These are phyloP conservation scores for Hyaloscypha variabilis DNA, from an alignment of 495 filamentous ascomycete species.

Conservation along the genomic window DNA sequence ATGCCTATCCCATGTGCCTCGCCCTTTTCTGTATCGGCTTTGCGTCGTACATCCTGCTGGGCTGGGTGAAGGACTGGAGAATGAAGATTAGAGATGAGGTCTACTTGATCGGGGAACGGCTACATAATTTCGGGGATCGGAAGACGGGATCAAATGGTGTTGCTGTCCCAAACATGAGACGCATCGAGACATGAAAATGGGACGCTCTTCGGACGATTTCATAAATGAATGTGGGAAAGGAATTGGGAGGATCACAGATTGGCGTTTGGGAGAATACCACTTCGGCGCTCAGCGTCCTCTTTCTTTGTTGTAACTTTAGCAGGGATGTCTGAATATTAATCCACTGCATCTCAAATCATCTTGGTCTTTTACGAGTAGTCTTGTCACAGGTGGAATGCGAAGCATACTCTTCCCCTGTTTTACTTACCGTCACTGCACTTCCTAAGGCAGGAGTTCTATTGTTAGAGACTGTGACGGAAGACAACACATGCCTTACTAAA, in stretches of 20 bases:
- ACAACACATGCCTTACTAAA: too few relatives aligned
- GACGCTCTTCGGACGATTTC: not conserved
- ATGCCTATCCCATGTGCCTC: slow-evolving; percentile 61
- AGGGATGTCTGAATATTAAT: not conserved
- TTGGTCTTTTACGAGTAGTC: too few relatives aligned
- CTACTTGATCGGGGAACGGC: slow-evolving; percentile 89
- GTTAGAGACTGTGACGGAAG: too few relatives aligned
- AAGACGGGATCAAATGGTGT: slow-evolving; percentile 15
- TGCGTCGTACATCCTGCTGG: slow-evolving; percentile 52
- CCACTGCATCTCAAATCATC: not conserved
- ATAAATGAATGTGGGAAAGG: not conserved
- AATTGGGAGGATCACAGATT: not conserved
- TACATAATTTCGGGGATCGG: slow-evolving; percentile 44
- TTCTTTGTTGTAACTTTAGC: not conserved
- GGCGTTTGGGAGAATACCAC: not conserved
- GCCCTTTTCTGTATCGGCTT: slow-evolving; percentile 37
- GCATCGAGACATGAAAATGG: slow-evolving; percentile 25
- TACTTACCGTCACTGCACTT: too few relatives aligned
- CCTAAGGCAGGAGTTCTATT: too few relatives aligned
- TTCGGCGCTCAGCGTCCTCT: not conserved
- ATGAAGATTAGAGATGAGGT: slow-evolving; percentile 88
- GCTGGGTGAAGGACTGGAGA: slow-evolving; percentile 75
- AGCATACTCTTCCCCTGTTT: too few relatives aligned
- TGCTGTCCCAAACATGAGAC: slow-evolving; percentile 11
- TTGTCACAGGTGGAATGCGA: too few relatives aligned